A percentile compares a stretch with the other conserved stretches of the same genome.
Evolutionary conservation across 805 yeast genomes (phyloP).

Genomic region (Monosporozyma unispora): DNA sequence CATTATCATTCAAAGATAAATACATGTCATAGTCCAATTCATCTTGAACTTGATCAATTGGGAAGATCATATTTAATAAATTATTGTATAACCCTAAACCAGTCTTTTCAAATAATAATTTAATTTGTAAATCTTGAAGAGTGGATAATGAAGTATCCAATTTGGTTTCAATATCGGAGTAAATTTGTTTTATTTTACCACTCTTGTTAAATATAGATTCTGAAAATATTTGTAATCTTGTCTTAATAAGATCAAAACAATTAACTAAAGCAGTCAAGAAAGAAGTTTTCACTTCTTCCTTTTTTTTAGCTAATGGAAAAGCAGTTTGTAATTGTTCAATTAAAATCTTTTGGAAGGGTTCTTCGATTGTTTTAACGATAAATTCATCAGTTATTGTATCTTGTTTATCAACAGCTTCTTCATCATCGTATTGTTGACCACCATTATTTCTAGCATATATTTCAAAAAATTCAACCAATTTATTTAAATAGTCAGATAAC

Average conservation of each 20-base stretch:
- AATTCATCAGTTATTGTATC: slow-evolving; percentile 32
- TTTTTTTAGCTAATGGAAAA: slow-evolving; percentile 25
- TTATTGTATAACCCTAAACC: slow-evolving; percentile 52
- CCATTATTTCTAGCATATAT: slow-evolving; percentile 38
- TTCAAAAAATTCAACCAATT: slow-evolving; percentile 45
- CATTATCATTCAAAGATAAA: slow-evolving; percentile 55
- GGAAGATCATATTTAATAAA: slow-evolving; percentile 63
- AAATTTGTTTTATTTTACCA: slow-evolving; percentile 18
- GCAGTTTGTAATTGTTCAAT: slow-evolving; percentile 22
- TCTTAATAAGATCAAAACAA: slow-evolving; percentile 51
- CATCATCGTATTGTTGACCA: slow-evolving; percentile 19
- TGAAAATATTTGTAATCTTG: slow-evolving; percentile 38
- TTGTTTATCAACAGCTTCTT: slow-evolving; percentile 5
- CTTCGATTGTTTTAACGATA: slow-evolving; percentile 35
- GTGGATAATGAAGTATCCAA: slow-evolving; percentile 17
- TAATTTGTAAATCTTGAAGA: slow-evolving; percentile 39
- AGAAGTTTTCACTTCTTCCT: slow-evolving; percentile 19
- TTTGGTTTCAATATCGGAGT: slow-evolving; percentile 28
- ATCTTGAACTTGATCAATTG: slow-evolving; percentile 39
- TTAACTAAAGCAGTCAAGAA: slow-evolving; percentile 42
- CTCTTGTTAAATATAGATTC: slow-evolving; percentile 26
- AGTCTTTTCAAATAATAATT: slow-evolving; percentile 41
- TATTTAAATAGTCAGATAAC: slow-evolving; percentile 47
- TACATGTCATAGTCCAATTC: slow-evolving; percentile 58
- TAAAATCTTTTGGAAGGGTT: slow-evolving; percentile 28